These are phyloP conservation scores for Macrolepiota fuliginosa DNA, from an alignment of 768 basidiomycete genomes.

Conservation along the genomic window DNA sequence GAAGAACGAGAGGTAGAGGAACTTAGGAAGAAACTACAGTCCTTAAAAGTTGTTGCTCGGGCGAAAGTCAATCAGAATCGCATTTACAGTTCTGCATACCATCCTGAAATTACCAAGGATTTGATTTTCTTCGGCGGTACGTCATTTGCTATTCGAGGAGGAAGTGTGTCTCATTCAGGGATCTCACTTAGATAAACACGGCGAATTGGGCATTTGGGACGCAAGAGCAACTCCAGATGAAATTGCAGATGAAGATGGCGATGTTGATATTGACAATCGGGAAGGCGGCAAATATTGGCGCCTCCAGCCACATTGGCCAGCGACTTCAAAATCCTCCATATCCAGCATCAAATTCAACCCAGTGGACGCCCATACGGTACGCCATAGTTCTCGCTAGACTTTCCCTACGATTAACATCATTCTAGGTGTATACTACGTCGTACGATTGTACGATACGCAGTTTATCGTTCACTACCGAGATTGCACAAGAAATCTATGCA, in stretches of 20 bases:
- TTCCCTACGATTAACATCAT: background rate
- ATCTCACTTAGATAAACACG: slow-evolving; percentile 67
- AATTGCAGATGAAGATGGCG: slow-evolving; percentile 60
- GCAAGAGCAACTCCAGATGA: slow-evolving; percentile 70
- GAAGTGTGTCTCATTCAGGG: background rate
- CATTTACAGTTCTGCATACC: slow-evolving; percentile 77
- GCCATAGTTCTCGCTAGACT: slow-evolving; percentile 14
- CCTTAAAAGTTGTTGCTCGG: slow-evolving; percentile 65
- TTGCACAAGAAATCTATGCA: slow-evolving; percentile 68
- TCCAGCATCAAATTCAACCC: slow-evolving; percentile 79
- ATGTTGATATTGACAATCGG: slow-evolving; percentile 35
- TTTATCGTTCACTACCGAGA: slow-evolving; percentile 69
- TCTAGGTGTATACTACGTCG: slow-evolving; percentile 74
- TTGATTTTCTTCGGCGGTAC: slow-evolving; percentile 84
- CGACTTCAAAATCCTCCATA: slow-evolving; percentile 74
- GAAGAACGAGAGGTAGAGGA: slow-evolving; percentile 49
- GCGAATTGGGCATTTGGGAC: slow-evolving; percentile 85
- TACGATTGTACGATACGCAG: slow-evolving; percentile 79
- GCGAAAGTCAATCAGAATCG: slow-evolving; percentile 79
- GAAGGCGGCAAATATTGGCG: slow-evolving; percentile 81
- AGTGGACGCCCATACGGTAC: slow-evolving; percentile 68
- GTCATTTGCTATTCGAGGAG: slow-evolving; percentile 4
- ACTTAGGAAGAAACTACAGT: slow-evolving; percentile 51
- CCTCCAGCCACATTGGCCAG: slow-evolving; percentile 83
- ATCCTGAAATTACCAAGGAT: slow-evolving; percentile 78